A percentile compares a stretch with the other conserved stretches of the same genome.
Evolutionary conservation across 2,329 filamentous ascomycete genomes (phyloP).

Genomic region (Blumeria hordei): DNA sequence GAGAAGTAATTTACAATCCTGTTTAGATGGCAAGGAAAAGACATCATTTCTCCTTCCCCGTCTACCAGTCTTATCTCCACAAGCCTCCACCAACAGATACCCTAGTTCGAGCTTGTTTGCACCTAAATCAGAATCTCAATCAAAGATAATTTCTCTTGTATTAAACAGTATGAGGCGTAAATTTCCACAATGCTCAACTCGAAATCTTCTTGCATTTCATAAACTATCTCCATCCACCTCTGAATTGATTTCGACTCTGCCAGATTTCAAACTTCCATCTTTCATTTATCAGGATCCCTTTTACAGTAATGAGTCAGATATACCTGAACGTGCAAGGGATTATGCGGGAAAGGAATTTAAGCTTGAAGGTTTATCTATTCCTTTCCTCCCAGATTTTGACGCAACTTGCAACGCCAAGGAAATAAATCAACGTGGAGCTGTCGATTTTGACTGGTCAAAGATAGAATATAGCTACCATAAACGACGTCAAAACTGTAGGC

Average conservation of each 20-base stretch:
- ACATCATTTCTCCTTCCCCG: conserved; percentile 16
- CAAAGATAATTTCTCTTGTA: conserved; percentile 1
- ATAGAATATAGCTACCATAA: conserved; percentile 26
- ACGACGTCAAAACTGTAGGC: conserved; percentile 31
- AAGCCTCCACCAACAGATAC: background rate
- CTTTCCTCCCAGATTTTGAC: conserved; percentile 62
- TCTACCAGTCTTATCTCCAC: background rate
- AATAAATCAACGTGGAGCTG: conserved; percentile 25
- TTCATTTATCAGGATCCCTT: conserved; percentile 67
- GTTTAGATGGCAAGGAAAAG: conserved; percentile 16
- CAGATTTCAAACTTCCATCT: conserved; percentile 31
- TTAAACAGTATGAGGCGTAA: conserved; percentile 4
- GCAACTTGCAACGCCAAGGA: conserved; percentile 30
- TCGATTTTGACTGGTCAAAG: conserved; percentile 24
- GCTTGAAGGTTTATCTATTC: conserved; percentile 48
- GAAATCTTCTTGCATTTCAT: conserved; percentile 15
- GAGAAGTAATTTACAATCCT: conserved; percentile 24
- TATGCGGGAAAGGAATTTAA: conserved; percentile 77
- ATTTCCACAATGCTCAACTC: conserved; percentile 1
- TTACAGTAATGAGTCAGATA: conserved; percentile 64
- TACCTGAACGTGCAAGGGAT: conserved; percentile 51
- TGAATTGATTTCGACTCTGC: conserved; percentile 31
- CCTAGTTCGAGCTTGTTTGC: background rate
- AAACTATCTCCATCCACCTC: conserved; percentile 18
- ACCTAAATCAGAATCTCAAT: background rate